A percentile compares a stretch with the other conserved stretches of the same genome.
These are phyloP conservation scores for Nannizziopsis barbatae DNA, from an alignment of 2,329 filamentous ascomycete species.

Conservation along the genomic window DNA sequence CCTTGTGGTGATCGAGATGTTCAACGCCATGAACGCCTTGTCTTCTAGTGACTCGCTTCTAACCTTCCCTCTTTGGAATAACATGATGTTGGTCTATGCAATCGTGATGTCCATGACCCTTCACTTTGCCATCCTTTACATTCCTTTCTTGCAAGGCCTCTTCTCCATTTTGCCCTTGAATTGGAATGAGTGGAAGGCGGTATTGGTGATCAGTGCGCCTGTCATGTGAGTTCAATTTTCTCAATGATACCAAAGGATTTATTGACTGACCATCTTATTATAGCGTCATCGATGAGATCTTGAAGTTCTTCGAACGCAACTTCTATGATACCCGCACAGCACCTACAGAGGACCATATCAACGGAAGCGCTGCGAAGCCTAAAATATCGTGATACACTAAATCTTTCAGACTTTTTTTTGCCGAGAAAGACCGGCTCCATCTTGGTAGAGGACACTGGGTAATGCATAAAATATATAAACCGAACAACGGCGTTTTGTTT, in stretches of 20 bases:
- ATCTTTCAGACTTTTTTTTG: neutral
- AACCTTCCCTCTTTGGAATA: constrained; percentile 91
- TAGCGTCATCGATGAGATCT: constrained; percentile 68
- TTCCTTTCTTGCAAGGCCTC: constrained; percentile 72
- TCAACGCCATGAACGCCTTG: constrained; percentile 97
- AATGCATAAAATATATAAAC: too few relatives aligned
- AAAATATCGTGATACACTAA: constrained; percentile 24
- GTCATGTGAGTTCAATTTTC: constrained; percentile 59
- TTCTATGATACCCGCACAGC: constrained; percentile 40
- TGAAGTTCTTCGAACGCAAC: constrained; percentile 65
- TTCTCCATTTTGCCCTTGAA: constrained; percentile 88
- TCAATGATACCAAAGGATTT: too few relatives aligned
- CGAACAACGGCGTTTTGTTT: too few relatives aligned
- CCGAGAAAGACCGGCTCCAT: neutral
- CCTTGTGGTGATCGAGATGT: constrained; percentile 96
- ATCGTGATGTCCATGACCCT: constrained; percentile 86
- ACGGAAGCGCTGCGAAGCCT: constrained; percentile 26
- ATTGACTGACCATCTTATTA: too few relatives aligned
- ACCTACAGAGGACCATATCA: constrained; percentile 12
- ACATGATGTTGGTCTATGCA: constrained; percentile 96
- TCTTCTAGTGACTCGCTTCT: constrained; percentile 90
- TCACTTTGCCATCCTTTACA: constrained; percentile 89
- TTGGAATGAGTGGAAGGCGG: constrained; percentile 82
- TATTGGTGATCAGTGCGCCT: constrained; percentile 74
- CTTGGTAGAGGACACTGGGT: too few relatives aligned